Evolutionary conservation across 257 asterid species (phyloP), one percentile per base, ranked within the genome.

Genomic region (Ilex asprella): DNA sequence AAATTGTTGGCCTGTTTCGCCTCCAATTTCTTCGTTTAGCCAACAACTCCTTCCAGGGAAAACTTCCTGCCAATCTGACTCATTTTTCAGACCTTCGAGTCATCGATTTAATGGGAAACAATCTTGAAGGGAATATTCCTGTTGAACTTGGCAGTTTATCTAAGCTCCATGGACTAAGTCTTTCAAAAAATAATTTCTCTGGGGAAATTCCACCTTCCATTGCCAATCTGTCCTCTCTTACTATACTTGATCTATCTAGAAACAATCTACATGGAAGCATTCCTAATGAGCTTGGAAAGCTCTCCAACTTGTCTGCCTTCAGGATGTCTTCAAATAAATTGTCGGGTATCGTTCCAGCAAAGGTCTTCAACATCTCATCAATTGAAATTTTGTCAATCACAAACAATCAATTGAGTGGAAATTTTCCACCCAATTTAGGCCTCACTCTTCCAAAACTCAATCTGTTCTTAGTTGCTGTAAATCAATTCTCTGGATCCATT

Each of bases 31-130:
- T 53, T 14, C 11, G 1, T 1, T 16, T 21, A 14, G 5, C 30
- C 30, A 53, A 53, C 57, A 53, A 53, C 57, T 53, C 57, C 10
- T 53, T 53, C 57, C 57, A 14, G 11, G 57, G 57, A 16, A 21
- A 53, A 53, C 27, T 53, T 53, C 57, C 5, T 7, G 10, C 15
- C 30, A 16, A 16, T 53, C 30, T 53, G 30, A 53, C 30, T 16
- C 57, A 14, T 15, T 53, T 10, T 21, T 15, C 57, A 27, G 57
- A 16, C 8, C 57, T 53, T 53, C 57, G 3, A 5, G 30, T 53
- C 10, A n/a, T 53, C 10, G 5, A 53, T 16, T 53, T 53, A 8
- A 1, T 3, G 10, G 30, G 30, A 21, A 53, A 53, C 57, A 53
- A 16, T 2, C 4, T 53, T n/a, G 57, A 53, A 53, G 57, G 57